Evolutionary conservation across 202 grass and related monocot species (phyloP), one percentile per base, ranked within the genome.

Genomic region (Sporobolus alterniflorus): DNA sequence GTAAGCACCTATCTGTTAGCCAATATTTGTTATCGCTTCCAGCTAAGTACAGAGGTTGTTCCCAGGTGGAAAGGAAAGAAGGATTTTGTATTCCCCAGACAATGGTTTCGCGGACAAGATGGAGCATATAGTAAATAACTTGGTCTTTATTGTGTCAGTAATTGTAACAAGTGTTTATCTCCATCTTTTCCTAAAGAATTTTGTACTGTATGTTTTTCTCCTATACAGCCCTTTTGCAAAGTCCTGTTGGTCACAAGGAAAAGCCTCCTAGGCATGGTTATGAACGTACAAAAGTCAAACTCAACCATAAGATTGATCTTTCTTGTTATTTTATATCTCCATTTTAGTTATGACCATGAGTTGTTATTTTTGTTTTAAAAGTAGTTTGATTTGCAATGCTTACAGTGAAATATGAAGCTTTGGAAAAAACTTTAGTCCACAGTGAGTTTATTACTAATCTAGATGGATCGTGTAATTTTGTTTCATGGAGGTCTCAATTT

Each of bases 61-160:
- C 78, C 74, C 89, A 98, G 96, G 96, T 95, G 91, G 93, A 90
- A 89, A 87, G 49, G 79, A 68, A 93, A 98, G 74, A 95, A 82
- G 68, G 96, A 95, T 86, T 98, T 98, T 90, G 22, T 24, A n/a
- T 33, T 11, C 44, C 93, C 93, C 10, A 88, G 96, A 74, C 89
- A 92, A 78, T 98, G 96, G 96, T 87, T 95, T 77, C 91, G 51
- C 40, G 89, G 89, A 74, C 96, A 95, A 90, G 96, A 98, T 75
- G 93, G 91, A 42, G 88, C 92, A 64, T 98, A 98, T 80, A 95
- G 96, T 98, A 88, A 95, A 86, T 76, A 84, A 70, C 39, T 44
- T 29, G 30, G 41, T 73, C 25, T 86, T 59, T 89, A 49, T 52
- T 81, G 16, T 78, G 20, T 55, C 46, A n/a, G n/a, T n/a, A n/a